Conservation (phyloP, 2,329 filamentous ascomycete species). For the Sporothrix curviconia region DNA sequence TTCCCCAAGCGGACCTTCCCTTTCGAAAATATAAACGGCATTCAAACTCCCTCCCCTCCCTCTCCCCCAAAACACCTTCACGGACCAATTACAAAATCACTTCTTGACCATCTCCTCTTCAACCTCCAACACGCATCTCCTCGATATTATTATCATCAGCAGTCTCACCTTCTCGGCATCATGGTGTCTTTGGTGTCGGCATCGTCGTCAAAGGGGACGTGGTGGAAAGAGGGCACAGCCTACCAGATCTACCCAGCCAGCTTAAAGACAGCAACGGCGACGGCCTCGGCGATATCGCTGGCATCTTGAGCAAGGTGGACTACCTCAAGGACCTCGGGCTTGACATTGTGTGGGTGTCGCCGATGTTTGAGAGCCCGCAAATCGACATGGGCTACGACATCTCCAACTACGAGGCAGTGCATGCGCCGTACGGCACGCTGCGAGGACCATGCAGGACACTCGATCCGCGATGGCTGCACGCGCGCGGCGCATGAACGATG, state of each 20-base stretch:
- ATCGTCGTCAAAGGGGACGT: constrained; percentile 1
- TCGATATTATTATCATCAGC: too few species aligned
- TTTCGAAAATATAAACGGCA: too few species aligned
- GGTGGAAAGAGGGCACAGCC: constrained; percentile 22
- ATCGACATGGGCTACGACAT: constrained; percentile 60
- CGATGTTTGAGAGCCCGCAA: constrained; percentile 48
- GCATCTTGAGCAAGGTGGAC: constrained; percentile 58
- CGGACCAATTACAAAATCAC: too few species aligned
- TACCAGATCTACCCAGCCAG: constrained; percentile 47
- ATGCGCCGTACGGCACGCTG: constrained; percentile 54
- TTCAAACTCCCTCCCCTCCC: too few species aligned
- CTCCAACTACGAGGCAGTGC: constrained; percentile 53
- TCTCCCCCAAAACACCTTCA: too few species aligned
- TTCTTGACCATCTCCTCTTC: too few species aligned
- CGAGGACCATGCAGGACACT: constrained; percentile 57
- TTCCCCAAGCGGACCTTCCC: background rate
- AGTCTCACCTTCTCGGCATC: too few species aligned
- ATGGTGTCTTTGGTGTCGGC: constrained; percentile 4
- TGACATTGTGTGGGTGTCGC: constrained; percentile 54
- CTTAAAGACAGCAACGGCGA: constrained; percentile 53
- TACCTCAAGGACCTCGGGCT: constrained; percentile 57
- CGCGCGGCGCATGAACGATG: constrained; percentile 51
- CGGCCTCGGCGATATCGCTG: constrained; percentile 59
- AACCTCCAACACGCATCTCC: too few species aligned
- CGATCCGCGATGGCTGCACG: constrained; percentile 53